These are phyloP conservation scores for Candida tammaniensis DNA, from an alignment of 805 yeast species.

Conservation along the genomic window DNA sequence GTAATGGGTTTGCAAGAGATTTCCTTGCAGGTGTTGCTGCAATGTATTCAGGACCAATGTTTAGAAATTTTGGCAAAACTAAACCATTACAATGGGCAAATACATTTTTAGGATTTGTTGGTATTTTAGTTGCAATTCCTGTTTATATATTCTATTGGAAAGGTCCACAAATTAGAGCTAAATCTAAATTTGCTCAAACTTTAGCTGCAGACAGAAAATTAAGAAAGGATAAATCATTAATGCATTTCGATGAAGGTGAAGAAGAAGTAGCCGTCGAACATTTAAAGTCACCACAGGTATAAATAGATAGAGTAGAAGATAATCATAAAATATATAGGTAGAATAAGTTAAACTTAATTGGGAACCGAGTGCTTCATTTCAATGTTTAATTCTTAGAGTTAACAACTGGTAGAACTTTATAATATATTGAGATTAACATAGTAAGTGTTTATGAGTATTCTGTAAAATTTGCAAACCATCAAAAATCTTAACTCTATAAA, in stretches of 20 bases:
- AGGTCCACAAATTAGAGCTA: slow-evolving; percentile 34
- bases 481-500: too few species aligned
- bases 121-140: slow-evolving; percentile 31
- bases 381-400: too few species aligned
- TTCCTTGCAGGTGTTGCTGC: slow-evolving; percentile 39
- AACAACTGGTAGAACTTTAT: too few species aligned
- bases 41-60: slow-evolving; percentile 38
- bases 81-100: slow-evolving; percentile 38
- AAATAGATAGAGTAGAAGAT: too few species aligned
- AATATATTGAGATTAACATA: too few species aligned
- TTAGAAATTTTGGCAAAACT: slow-evolving; percentile 26
- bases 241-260: slow-evolving; percentile 7
- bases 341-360: too few species aligned
- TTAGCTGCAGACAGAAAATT: slow-evolving; percentile 27
- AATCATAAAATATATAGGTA: too few species aligned
- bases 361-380: too few species aligned
- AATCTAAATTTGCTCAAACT: slow-evolving; percentile 35
- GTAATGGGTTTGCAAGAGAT: slow-evolving; percentile 42
- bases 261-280: slow-evolving; percentile 11
- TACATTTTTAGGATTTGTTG: slow-evolving; percentile 34
- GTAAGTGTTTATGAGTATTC: too few species aligned
- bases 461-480: too few species aligned
- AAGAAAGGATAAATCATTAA: slow-evolving; percentile 10
- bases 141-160: slow-evolving; percentile 39
- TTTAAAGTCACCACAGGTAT: background rate